Evolutionary conservation across 2,329 filamentous ascomycete species (phyloP).

Genomic region (Colletotrichum tamarilloi): DNA sequence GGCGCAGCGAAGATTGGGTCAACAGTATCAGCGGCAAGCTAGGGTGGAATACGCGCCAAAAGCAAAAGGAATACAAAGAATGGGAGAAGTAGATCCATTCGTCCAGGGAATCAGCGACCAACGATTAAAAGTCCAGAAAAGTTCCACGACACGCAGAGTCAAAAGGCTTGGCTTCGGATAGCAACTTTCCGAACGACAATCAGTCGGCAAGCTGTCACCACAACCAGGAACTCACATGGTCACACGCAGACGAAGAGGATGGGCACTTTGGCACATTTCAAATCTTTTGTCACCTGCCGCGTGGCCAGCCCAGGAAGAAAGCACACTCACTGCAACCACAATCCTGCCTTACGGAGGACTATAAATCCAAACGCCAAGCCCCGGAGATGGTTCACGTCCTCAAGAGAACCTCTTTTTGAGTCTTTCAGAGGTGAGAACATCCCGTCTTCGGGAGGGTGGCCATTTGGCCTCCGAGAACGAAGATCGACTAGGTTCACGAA

Average conservation of each 20-base stretch:
- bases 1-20: slow-evolving; percentile 82
- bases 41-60: slow-evolving; percentile 84
- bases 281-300: slow-evolving; percentile 7
- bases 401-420: not conserved
- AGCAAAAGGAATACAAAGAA: slow-evolving; percentile 72
- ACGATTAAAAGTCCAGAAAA: not conserved
- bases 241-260: not conserved
- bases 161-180: slow-evolving; percentile 3
- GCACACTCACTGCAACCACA: not conserved
- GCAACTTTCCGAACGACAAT: slow-evolving; percentile 6
- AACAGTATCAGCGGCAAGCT: slow-evolving; percentile 83
- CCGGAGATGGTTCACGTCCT: not conserved
- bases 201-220: not conserved
- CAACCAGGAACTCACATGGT: not conserved
- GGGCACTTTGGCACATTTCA: slow-evolving; percentile 10
- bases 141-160: not conserved
- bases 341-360: not conserved
- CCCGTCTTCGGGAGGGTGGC: not conserved
- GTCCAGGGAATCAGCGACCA: not conserved
- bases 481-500: not conserved
- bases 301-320: not conserved
- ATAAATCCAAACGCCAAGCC: slow-evolving; percentile 11
- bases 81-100: slow-evolving; percentile 51
- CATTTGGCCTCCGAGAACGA: not conserved
- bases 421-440: not conserved